A percentile compares a stretch with the other conserved stretches of the same genome.
phyloP scores from a whole-genome alignment of 805 yeast species.

The Hyphopichia homilentoma region DNA sequence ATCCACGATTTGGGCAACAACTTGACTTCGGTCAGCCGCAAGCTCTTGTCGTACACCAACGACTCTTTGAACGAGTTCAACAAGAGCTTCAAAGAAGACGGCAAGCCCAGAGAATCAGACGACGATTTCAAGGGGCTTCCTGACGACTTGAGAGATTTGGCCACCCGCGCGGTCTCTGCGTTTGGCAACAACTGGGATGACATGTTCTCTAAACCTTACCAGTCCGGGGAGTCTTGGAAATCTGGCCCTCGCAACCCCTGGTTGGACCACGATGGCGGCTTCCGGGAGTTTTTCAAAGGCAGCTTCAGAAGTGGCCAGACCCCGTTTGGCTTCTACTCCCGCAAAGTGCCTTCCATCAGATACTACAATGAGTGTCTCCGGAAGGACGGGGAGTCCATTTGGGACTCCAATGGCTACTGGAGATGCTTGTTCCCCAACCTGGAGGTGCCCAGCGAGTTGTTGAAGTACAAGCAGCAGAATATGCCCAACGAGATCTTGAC shows the following conservation, averaged over 20 bases:
- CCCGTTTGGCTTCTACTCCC: constrained; percentile 48
- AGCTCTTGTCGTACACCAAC: constrained; percentile 19
- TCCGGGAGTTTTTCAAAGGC: constrained; percentile 13
- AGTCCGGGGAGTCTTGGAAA: constrained; percentile 3
- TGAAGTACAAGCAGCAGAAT: constrained; percentile 22
- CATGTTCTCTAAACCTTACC: constrained; percentile 19
- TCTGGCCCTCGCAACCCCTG: constrained; percentile 4
- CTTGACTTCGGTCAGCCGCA: constrained; percentile 22
- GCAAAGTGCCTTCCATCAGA: constrained; percentile 54
- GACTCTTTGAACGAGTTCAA: constrained; percentile 20
- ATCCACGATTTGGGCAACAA: constrained; percentile 22
- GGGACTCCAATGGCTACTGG: constrained; percentile 90
- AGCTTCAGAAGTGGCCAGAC: constrained; percentile 18
- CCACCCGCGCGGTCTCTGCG: constrained; percentile 1
- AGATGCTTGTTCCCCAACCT: constrained; percentile 76
- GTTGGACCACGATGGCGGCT: constrained; percentile 2
- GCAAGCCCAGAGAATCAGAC: constrained; percentile 1
- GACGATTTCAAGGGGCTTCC: not conserved
- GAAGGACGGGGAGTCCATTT: constrained; percentile 65
- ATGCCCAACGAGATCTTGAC: constrained; percentile 36
- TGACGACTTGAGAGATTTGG: constrained; percentile 2
- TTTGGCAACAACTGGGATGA: constrained; percentile 7
- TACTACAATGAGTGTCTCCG: constrained; percentile 63
- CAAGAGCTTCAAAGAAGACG: constrained; percentile 11
- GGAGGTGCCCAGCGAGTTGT: constrained; percentile 28